phyloP scores from a whole-genome alignment of 2,329 filamentous ascomycete species.

The Fusarium bactridioides region DNA sequence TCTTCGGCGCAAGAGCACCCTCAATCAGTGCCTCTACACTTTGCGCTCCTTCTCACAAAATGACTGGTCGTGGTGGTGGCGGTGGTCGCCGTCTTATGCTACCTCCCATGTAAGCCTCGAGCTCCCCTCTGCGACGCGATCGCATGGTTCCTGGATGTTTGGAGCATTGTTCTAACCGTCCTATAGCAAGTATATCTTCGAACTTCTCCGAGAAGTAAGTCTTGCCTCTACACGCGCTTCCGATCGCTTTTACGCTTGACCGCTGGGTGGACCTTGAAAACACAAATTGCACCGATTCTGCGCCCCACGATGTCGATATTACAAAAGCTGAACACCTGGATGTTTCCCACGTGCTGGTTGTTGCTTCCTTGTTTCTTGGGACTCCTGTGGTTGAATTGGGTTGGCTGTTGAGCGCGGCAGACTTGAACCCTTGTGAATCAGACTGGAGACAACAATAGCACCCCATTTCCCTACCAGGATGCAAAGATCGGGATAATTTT shows the following conservation, averaged over 20 bases:
- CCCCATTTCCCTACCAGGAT: neutral
- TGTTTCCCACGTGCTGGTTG: neutral
- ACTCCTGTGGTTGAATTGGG: neutral
- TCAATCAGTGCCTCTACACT: neutral
- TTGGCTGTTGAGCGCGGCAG: neutral
- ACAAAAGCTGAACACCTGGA: neutral
- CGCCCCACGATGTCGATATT: neutral
- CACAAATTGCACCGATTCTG: neutral
- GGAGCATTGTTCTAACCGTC: slow-evolving; percentile 32
- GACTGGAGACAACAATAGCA: neutral
- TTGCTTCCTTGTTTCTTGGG: neutral
- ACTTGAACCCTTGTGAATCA: neutral
- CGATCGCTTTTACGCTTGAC: slow-evolving; percentile 9
- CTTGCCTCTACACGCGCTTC: neutral
- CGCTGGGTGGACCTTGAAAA: slow-evolving; percentile 27
- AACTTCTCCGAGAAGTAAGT: slow-evolving; percentile 75
- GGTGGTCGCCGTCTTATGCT: slow-evolving; percentile 67
- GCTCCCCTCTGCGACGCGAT: slow-evolving; percentile 29
- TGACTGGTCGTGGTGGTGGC: slow-evolving; percentile 68
- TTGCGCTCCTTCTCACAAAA: slow-evolving; percentile 41
- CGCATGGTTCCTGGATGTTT: neutral
- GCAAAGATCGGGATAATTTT: neutral
- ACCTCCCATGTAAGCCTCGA: slow-evolving; percentile 58
- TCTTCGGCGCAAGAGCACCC: neutral
- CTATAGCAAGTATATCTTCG: slow-evolving; percentile 63